Conservation (phyloP, 371 early-diverging fungal genomes). For the Parasitella parasitica region DNA sequence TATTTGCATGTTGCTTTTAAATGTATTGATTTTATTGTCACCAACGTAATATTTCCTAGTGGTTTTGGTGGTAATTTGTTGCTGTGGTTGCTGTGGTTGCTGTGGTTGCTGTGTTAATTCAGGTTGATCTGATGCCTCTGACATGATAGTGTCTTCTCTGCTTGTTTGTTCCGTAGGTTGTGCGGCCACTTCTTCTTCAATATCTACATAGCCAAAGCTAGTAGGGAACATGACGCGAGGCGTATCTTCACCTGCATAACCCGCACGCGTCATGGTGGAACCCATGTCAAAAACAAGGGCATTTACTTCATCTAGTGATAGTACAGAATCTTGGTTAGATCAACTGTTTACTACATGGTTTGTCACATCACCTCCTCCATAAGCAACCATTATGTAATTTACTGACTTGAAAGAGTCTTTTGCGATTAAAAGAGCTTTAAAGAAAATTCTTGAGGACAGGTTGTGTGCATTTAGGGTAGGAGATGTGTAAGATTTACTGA, state of each 20-base stretch:
- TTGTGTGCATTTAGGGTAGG: neutral
- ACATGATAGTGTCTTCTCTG: constrained; percentile 44
- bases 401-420: neutral
- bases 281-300: constrained; percentile 94
- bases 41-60: constrained; percentile 68
- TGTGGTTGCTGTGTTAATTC: neutral
- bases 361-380: constrained; percentile 64
- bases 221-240: constrained; percentile 88
- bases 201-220: constrained; percentile 30
- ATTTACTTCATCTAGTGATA: constrained; percentile 81
- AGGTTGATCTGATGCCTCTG: neutral
- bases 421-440: too few relatives aligned
- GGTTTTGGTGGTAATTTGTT: neutral
- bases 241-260: constrained; percentile 96
- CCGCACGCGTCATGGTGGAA: constrained; percentile 81
- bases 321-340: too few relatives aligned
- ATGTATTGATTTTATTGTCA: constrained; percentile 72
- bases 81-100: too few relatives aligned
- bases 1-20: constrained; percentile 79
- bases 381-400: constrained; percentile 55
- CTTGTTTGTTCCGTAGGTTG: constrained; percentile 6
- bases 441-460: neutral
- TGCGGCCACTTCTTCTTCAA: constrained; percentile 8
- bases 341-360: neutral
- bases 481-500: neutral